Evolutionary conservation across 805 yeast genomes (phyloP), one percentile per base, ranked within the genome.

Genomic region (Candida maltosa): DNA sequence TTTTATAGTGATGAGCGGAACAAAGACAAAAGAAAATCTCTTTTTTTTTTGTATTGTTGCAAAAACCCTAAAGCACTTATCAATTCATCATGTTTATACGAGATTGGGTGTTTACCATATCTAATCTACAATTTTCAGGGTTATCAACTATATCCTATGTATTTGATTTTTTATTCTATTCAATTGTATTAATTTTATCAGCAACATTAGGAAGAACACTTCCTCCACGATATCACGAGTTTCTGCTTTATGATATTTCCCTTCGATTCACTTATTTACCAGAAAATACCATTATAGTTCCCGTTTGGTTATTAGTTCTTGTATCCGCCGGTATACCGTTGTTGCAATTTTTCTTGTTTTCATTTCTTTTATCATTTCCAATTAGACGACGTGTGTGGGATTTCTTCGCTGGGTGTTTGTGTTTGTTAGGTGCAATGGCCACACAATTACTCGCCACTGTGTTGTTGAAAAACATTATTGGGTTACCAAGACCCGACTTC

Each of bases 151-250:
- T 42, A 19, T 49, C 56, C 9, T 51, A 51, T 30, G 5, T 37
- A 16, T 19, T 47, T 21, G 56, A 51, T 37, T 41, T 49, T 47
- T 4, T 40, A 1, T 29, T 53, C n/a, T 56, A 54, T 31, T 41
- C 47, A 1, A 16, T 43, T 2, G 34, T 64, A 1, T 33, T 58
- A 5, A 23, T 51, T 2, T 24, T 45, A 2, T 51, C 53, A 6
- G 42, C 60, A 10, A 20, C 54, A 9, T 66, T 56, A 46, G 69
- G 73, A 11, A 16, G 50, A 2, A 36, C 46, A 7, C 46, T 52
- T 2, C 50, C 56, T 1, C 76, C 76, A 4, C 47, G 65, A 18
- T 56, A 49, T 17, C 62, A 62, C 31, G 74, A 70, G 34, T 71
- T 72, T 40, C 61, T 58, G 44, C 31, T 65, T 1, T 34, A 31